A percentile compares a stretch with the other conserved stretches of the same genome.
Conservation (phyloP, 2,329 filamentous ascomycete genomes). For the Dothiorella sarmentorum region DNA sequence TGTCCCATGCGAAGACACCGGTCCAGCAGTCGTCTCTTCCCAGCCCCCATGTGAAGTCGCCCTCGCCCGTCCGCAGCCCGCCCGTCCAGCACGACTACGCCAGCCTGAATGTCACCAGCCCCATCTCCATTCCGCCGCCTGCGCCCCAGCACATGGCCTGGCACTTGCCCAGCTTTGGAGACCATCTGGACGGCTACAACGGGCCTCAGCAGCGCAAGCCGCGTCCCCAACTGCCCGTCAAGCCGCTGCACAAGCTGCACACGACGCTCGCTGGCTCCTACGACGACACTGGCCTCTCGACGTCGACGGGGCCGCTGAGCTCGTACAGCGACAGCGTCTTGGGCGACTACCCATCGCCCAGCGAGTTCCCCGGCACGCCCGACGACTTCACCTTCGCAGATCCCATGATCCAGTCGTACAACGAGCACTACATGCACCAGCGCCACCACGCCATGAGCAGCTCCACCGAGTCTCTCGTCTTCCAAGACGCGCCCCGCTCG, state of each 20-base stretch:
- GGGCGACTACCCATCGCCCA: slow-evolving; percentile 44
- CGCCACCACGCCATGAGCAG: slow-evolving; percentile 35
- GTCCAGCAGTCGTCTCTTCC: background rate
- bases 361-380: slow-evolving; percentile 47
- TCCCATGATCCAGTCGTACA: slow-evolving; percentile 33
- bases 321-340: slow-evolving; percentile 44
- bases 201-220: slow-evolving; percentile 35
- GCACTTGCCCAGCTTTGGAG: slow-evolving; percentile 37
- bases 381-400: slow-evolving; percentile 43
- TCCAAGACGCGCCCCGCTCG: slow-evolving; percentile 34
- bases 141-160: slow-evolving; percentile 35
- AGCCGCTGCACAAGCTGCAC: slow-evolving; percentile 42
- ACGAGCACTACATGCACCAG: slow-evolving; percentile 32
- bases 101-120: slow-evolving; percentile 36
- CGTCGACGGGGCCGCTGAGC: slow-evolving; percentile 45
- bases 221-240: slow-evolving; percentile 36
- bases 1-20: background rate
- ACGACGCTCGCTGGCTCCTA: slow-evolving; percentile 40
- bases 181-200: slow-evolving; percentile 38
- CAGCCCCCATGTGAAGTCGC: slow-evolving; percentile 13
- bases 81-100: slow-evolving; percentile 34
- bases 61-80: slow-evolving; percentile 18
- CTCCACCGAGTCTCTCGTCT: slow-evolving; percentile 38
- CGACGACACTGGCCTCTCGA: slow-evolving; percentile 42
- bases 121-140: slow-evolving; percentile 39